Evolutionary conservation across 2,329 filamentous ascomycete species (phyloP).

Genomic region (Colletotrichum ledebouriae): DNA sequence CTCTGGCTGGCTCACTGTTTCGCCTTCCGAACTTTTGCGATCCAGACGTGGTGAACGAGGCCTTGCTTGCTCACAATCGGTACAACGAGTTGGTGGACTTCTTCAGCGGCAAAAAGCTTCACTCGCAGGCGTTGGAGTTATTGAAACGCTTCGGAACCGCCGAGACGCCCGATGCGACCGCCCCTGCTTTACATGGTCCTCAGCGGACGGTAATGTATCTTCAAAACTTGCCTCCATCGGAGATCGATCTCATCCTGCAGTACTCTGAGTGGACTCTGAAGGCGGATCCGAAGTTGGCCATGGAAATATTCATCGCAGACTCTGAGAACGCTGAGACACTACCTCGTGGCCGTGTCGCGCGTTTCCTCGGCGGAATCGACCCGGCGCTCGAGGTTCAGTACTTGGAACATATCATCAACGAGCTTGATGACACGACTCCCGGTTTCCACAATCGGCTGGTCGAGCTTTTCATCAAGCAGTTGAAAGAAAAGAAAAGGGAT

Average conservation of each 20-base stretch:
- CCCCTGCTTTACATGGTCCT: conserved; percentile 79
- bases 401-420: conserved; percentile 89
- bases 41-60: conserved; percentile 93
- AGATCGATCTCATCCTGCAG: conserved; percentile 91
- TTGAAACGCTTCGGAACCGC: conserved; percentile 83
- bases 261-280: conserved; percentile 90
- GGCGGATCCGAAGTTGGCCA: conserved; percentile 79
- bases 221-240: conserved; percentile 87
- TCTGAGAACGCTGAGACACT: conserved; percentile 91
- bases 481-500: conserved; percentile 58
- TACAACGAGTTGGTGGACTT: conserved; percentile 98
- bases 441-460: conserved; percentile 90
- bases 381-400: conserved; percentile 81
- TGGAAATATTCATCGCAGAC: conserved; percentile 94
- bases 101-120: conserved; percentile 93
- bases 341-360: conserved; percentile 80
- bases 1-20: conserved; percentile 89
- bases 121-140: conserved; percentile 86
- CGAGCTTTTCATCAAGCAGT: conserved; percentile 74
- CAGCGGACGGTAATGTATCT: conserved; percentile 88
- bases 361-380: conserved; percentile 80
- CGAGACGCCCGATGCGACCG: conserved; percentile 62
- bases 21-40: conserved; percentile 98
- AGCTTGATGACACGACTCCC: conserved; percentile 85
- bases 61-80: conserved; percentile 86